Evolutionary conservation across 106 monocot genomes (phyloP), one percentile per base, ranked within the genome.

Genomic region (Gastrodia elata): DNA sequence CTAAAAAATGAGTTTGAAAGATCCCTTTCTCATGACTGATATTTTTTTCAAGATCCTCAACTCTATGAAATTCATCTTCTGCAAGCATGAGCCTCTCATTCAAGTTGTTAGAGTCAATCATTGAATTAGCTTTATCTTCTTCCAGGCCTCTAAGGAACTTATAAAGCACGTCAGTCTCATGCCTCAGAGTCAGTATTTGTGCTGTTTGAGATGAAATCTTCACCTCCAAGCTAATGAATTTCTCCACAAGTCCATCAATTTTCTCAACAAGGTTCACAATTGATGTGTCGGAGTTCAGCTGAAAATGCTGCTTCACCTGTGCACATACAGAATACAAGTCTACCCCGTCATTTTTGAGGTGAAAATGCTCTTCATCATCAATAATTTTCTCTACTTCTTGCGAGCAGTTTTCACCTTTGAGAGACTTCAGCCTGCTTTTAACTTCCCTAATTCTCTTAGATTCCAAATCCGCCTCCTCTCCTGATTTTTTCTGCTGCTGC

Each of bases 231-330:
- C 35, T 61, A 22, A 82, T 74, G 33, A 82, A 68, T 59, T 82
- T 82, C 24, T 73, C 74, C 32, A 77, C 82, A n/a, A 82, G 82
- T 34, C 34, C 73, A 42, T 81, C 81, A 8, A 81, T 81, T 42
- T 81, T 81, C 44, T 81, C 81, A 0, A 67, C 82, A 0, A 82
- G 57, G 11, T 73, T 69, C 0, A 68, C 82, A 20, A 77, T 44
- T 0, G 77, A 73, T 13, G 74, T 39, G 13, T 73, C 73, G 1
- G 77, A 77, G 55, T 38, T 67, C 71, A 73, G 72, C 49, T 71
- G 48, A 30, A 81, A 72, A 3, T 71, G 64, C 7, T 70, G 36
- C 37, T 72, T 81, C 25, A 81, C 65, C 41, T 72, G 72, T 33
- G 59, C 67, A 56, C 81, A 81, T 13, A 81, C 48, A 5, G 76